Percentiles rank a stretch among this genome's conserved stretches.
phyloP scores from a whole-genome alignment of 2,329 filamentous ascomycete genomes.

The Penicillium oxalicum region DNA sequence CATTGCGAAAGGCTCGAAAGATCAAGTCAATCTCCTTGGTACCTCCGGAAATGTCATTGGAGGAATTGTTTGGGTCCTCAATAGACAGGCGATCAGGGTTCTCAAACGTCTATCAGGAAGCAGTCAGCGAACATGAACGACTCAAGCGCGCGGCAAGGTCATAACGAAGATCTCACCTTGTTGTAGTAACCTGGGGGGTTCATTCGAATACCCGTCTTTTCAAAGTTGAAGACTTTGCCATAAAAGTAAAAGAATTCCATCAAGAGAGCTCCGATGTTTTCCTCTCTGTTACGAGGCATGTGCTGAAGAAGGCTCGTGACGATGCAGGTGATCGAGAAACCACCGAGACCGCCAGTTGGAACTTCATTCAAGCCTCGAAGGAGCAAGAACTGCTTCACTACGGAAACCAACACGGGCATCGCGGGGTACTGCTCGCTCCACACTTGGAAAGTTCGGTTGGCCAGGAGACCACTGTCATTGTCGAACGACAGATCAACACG shows the following conservation, averaged over 20 bases:
- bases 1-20: slow-evolving; percentile 62
- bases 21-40: slow-evolving; percentile 66
- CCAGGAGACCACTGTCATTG: slow-evolving; percentile 73
- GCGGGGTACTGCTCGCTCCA: slow-evolving; percentile 78
- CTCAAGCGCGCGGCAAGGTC: too few relatives aligned
- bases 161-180: slow-evolving; percentile 54
- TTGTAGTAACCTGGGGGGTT: slow-evolving; percentile 66
- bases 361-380: slow-evolving; percentile 92
- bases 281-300: slow-evolving; percentile 63
- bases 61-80: slow-evolving; percentile 78
- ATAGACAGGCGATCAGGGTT: slow-evolving; percentile 70
- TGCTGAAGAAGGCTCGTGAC: slow-evolving; percentile 83
- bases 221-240: slow-evolving; percentile 71
- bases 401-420: slow-evolving; percentile 77
- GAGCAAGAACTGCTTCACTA: slow-evolving; percentile 87
- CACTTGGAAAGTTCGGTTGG: slow-evolving; percentile 69
- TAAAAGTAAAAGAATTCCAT: slow-evolving; percentile 88
- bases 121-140: neutral
- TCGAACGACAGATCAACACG: slow-evolving; percentile 94
- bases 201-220: slow-evolving; percentile 66
- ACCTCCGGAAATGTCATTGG: slow-evolving; percentile 87
- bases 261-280: slow-evolving; percentile 72
- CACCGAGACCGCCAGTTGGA: slow-evolving; percentile 81
- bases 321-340: slow-evolving; percentile 89
- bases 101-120: slow-evolving; percentile 42